Conservation (phyloP, 106 monocot species). For the Gastrodia elata region DNA sequence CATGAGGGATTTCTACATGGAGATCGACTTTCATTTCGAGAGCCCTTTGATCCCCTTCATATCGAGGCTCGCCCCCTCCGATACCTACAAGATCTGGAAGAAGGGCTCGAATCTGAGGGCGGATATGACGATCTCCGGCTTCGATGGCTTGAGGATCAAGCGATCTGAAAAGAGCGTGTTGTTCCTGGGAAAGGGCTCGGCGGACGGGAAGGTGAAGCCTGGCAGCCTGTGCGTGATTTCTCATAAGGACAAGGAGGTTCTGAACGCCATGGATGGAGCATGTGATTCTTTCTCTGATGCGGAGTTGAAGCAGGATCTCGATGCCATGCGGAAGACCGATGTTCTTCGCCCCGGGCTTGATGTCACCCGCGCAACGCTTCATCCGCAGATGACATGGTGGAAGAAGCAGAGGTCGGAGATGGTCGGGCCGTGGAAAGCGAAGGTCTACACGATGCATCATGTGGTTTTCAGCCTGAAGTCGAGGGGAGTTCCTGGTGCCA, state of each 20-base stretch:
- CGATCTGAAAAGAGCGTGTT: constrained; percentile 42
- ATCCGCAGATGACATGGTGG: constrained; percentile 32
- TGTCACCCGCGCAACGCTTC: constrained; percentile 30
- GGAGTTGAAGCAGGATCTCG: constrained; percentile 37
- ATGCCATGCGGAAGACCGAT: constrained; percentile 23
- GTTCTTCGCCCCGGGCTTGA: constrained; percentile 49
- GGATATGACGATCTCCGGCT: constrained; percentile 59
- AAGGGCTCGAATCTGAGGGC: constrained; percentile 48
- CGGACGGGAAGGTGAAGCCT: constrained; percentile 20
- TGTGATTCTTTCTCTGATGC: constrained; percentile 26
- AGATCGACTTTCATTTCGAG: constrained; percentile 45
- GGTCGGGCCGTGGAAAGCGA: constrained; percentile 56
- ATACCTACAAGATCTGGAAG: constrained; percentile 61
- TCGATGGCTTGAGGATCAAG: constrained; percentile 46
- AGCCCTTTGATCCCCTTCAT: constrained; percentile 57
- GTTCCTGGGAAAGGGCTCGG: constrained; percentile 51
- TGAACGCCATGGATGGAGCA: constrained; percentile 34
- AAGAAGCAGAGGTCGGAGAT: constrained; percentile 23
- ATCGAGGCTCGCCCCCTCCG: constrained; percentile 39
- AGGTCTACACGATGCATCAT: constrained; percentile 52
- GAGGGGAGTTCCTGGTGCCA: constrained; percentile 30
- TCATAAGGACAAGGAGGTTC: constrained; percentile 44
- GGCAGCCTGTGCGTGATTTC: constrained; percentile 34
- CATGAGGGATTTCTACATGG: constrained; percentile 53
- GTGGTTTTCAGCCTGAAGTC: constrained; percentile 50